Percentiles rank a stretch among this genome's conserved stretches.
These are phyloP conservation scores for Hypoxylon sp. DNA, from an alignment of 2,329 filamentous ascomycete genomes.

Conservation along the genomic window DNA sequence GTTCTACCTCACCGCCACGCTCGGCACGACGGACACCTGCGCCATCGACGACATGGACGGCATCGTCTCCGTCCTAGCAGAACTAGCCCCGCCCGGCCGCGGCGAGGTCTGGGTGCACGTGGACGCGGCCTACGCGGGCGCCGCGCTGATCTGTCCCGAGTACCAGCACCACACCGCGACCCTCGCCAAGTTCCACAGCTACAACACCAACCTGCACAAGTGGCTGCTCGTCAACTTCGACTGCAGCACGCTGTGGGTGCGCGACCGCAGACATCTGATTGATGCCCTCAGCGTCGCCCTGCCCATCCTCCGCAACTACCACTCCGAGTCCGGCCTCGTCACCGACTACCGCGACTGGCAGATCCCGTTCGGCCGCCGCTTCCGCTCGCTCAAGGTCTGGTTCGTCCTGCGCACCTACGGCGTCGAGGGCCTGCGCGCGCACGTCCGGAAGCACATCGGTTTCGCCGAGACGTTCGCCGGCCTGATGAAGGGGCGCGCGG, in stretches of 20 bases:
- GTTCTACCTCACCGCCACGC: slow-evolving; percentile 83
- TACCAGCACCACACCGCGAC: slow-evolving; percentile 73
- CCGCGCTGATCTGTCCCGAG: slow-evolving; percentile 83
- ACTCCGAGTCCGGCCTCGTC: slow-evolving; percentile 82
- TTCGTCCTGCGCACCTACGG: slow-evolving; percentile 90
- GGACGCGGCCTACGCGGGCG: slow-evolving; percentile 91
- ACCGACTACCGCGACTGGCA: slow-evolving; percentile 98
- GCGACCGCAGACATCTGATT: slow-evolving; percentile 77
- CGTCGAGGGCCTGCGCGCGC: slow-evolving; percentile 74
- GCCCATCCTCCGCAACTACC: slow-evolving; percentile 81
- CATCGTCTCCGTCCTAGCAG: slow-evolving; percentile 63
- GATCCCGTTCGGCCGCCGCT: slow-evolving; percentile 88
- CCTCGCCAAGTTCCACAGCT: slow-evolving; percentile 79
- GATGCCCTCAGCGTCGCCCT: slow-evolving; percentile 81
- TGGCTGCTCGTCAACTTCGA: slow-evolving; percentile 97
- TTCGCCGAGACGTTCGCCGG: slow-evolving; percentile 75
- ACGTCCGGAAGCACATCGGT: slow-evolving; percentile 74
- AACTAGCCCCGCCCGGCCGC: slow-evolving; percentile 39
- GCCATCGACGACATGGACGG: slow-evolving; percentile 82
- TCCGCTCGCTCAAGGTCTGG: slow-evolving; percentile 92
- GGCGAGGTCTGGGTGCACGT: slow-evolving; percentile 86
- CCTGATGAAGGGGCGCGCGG: slow-evolving; percentile 64
- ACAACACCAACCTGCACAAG: slow-evolving; percentile 97
- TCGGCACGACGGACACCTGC: slow-evolving; percentile 90
- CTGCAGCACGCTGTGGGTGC: slow-evolving; percentile 80